phyloP scores from a whole-genome alignment of 306 rosid species.

The Astragalus glycyphyllos region DNA sequence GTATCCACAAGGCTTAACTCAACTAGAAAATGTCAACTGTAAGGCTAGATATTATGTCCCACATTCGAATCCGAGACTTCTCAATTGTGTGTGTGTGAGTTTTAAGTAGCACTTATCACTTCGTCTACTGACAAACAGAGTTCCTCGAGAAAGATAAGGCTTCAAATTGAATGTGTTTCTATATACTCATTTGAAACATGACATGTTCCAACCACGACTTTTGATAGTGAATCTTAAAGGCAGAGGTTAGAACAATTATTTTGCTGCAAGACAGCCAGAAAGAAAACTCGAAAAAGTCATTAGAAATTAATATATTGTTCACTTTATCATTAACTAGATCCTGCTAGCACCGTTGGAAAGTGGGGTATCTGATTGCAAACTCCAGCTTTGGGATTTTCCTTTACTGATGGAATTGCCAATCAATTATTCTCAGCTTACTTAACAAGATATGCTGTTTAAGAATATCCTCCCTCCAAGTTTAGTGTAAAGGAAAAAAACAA shows the following conservation, averaged over 20 bases:
- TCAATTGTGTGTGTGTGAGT: no score
- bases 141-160: constrained; percentile 18
- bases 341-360: constrained; percentile 39
- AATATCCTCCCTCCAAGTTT: neutral
- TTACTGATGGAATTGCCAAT: constrained; percentile 17
- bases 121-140: no score
- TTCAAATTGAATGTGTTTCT: neutral
- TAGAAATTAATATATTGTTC: constrained; percentile 8
- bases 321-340: constrained; percentile 35
- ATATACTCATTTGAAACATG: constrained; percentile 13
- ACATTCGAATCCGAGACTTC: no score
- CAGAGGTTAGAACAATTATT: constrained; percentile 36
- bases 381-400: constrained; percentile 34
- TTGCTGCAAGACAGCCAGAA: constrained; percentile 37
- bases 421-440: constrained; percentile 17
- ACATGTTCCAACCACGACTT: constrained; percentile 35
- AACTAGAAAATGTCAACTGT: no score
- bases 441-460: constrained; percentile 12
- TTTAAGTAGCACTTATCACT: no score
- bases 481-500: no score
- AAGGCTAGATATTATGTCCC: no score
- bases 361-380: constrained; percentile 33
- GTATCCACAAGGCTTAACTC: no score
- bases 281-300: neutral
- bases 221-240: constrained; percentile 29